A percentile compares a stretch with the other conserved stretches of the same genome.
Conservation (phyloP, 768 basidiomycete genomes). For the Pleurotus ostreatus region DNA sequence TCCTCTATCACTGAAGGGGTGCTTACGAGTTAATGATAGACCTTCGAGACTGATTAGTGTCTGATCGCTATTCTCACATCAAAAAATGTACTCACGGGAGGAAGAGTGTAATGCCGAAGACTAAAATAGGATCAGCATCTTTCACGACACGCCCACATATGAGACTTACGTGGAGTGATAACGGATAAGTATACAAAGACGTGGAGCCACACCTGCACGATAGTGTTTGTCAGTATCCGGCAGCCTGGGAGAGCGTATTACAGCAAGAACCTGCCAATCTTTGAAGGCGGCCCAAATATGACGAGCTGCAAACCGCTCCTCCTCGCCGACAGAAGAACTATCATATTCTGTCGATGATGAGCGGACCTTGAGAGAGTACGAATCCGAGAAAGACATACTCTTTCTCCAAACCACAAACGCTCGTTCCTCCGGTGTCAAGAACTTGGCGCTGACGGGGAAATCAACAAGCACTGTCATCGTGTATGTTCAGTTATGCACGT, state of each 20-base stretch:
- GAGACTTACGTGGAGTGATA: slow-evolving; percentile 50
- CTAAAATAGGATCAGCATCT: slow-evolving; percentile 23
- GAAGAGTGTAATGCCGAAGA: slow-evolving; percentile 70
- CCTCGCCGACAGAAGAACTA: slow-evolving; percentile 55
- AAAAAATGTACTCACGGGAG: slow-evolving; percentile 46
- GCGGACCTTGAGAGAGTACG: not conserved
- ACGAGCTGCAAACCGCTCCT: slow-evolving; percentile 52
- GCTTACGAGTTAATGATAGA: slow-evolving; percentile 54
- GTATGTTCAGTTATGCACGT: not conserved
- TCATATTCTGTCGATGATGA: slow-evolving; percentile 39
- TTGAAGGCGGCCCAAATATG: slow-evolving; percentile 49
- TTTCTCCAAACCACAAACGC: slow-evolving; percentile 51
- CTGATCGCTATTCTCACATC: slow-evolving; percentile 51
- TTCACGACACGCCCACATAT: not conserved
- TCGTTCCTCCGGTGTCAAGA: slow-evolving; percentile 59
- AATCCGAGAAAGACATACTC: slow-evolving; percentile 30
- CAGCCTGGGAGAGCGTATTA: not conserved
- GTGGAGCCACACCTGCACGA: slow-evolving; percentile 42
- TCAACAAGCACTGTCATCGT: slow-evolving; percentile 49
- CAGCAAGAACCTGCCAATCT: slow-evolving; percentile 58
- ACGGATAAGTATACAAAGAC: slow-evolving; percentile 58
- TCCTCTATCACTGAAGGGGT: not conserved
- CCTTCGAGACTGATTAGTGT: slow-evolving; percentile 38
- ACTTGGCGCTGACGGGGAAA: slow-evolving; percentile 53
- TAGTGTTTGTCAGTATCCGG: not conserved